phyloP scores from a whole-genome alignment of 2,329 filamentous ascomycete species.

The Pseudocercospora vitis region DNA sequence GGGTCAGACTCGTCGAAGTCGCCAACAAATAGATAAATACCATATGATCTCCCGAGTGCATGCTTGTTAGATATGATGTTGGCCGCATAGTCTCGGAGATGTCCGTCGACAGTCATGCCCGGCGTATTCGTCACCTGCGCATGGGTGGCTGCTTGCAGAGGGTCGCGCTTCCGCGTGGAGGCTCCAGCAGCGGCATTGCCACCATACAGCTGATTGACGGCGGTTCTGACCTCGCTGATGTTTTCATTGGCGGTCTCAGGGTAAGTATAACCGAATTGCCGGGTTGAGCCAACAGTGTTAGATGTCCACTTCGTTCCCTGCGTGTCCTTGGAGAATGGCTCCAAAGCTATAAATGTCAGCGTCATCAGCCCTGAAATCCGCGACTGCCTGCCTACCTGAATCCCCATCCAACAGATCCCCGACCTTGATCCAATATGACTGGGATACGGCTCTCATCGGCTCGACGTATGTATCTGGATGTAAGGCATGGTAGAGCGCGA shows the following conservation, averaged over 20 bases:
- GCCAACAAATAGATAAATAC: constrained; percentile 69
- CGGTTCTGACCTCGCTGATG: constrained; percentile 46
- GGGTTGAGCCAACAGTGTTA: constrained; percentile 58
- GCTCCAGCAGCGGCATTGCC: constrained; percentile 35
- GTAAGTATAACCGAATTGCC: constrained; percentile 72
- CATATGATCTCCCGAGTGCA: constrained; percentile 61
- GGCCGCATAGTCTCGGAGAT: constrained; percentile 65
- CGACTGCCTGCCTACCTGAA: constrained; percentile 26
- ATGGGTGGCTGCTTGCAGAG: constrained; percentile 15
- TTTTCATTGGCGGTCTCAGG: constrained; percentile 57
- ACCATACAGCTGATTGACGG: constrained; percentile 65
- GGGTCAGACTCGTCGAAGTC: constrained; percentile 46
- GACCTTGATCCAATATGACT: constrained; percentile 61
- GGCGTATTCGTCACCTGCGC: constrained; percentile 23
- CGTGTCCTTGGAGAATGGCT: constrained; percentile 62
- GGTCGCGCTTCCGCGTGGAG: constrained; percentile 14
- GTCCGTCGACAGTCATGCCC: constrained; percentile 39
- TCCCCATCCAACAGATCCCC: constrained; percentile 47
- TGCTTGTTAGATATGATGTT: constrained; percentile 64
- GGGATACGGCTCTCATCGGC: constrained; percentile 52
- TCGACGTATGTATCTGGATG: constrained; percentile 66
- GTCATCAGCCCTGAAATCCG: background rate
- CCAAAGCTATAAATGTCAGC: constrained; percentile 20
- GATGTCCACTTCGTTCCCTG: constrained; percentile 69
- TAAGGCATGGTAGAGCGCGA: constrained; percentile 75